These are phyloP conservation scores for Sarocladiaceae sp. DNA, from an alignment of 2,329 filamentous ascomycete species.

Conservation along the genomic window DNA sequence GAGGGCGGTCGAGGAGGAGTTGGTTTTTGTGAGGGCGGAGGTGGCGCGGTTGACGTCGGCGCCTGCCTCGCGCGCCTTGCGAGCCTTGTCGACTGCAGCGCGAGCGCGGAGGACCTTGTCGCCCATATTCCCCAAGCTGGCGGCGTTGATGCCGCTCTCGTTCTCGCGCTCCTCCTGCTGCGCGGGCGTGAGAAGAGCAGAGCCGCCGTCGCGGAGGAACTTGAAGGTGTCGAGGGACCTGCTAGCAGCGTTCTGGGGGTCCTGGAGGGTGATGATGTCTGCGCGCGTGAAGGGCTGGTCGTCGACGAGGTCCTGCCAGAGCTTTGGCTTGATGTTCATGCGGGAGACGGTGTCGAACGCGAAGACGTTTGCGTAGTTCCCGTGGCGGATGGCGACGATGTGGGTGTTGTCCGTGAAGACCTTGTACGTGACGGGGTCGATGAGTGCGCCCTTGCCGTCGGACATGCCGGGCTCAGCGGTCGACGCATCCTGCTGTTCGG, in stretches of 20 bases:
- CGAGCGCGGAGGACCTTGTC: constrained; percentile 87
- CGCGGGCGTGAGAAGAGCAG: constrained; percentile 60
- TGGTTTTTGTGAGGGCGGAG: constrained; percentile 34
- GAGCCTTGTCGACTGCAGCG: constrained; percentile 85
- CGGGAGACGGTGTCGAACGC: constrained; percentile 92
- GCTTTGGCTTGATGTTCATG: constrained; percentile 94
- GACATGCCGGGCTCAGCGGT: constrained; percentile 39
- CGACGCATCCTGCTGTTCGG: constrained; percentile 45
- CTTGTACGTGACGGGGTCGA: constrained; percentile 96
- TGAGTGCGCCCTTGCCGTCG: constrained; percentile 67
- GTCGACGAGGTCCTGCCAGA: constrained; percentile 86
- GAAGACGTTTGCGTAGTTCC: constrained; percentile 88
- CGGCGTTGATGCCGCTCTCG: constrained; percentile 66
- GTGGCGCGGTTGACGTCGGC: constrained; percentile 49
- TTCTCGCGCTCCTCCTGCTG: constrained; percentile 62
- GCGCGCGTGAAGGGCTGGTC: constrained; percentile 81
- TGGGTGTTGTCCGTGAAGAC: constrained; percentile 98
- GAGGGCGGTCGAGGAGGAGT: constrained; percentile 13
- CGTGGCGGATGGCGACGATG: constrained; percentile 77
- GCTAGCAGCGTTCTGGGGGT: constrained; percentile 81
- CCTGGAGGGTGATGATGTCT: constrained; percentile 93
- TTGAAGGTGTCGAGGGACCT: constrained; percentile 85
- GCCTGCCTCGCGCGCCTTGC: constrained; percentile 62
- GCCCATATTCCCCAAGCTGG: constrained; percentile 69
- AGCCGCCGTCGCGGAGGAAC: constrained; percentile 75